Evolutionary conservation across 2,329 filamentous ascomycete species (phyloP).

Genomic region (Aspergillus pseudoviridinutans): DNA sequence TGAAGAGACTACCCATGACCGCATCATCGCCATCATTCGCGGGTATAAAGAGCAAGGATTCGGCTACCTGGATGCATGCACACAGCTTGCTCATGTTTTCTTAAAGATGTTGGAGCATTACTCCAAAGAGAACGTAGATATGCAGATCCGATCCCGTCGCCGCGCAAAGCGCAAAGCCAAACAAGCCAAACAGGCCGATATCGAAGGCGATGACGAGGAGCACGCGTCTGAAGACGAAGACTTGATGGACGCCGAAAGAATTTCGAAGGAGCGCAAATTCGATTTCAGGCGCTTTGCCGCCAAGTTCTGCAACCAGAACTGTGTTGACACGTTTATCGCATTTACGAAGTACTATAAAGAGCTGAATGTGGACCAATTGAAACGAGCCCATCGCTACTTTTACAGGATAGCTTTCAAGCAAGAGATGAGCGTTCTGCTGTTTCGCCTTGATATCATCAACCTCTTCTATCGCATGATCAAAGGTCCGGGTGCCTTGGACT

Average conservation of each 20-base stretch:
- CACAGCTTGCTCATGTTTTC: slow-evolving; percentile 87
- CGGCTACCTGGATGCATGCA: slow-evolving; percentile 86
- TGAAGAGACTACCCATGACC: slow-evolving; percentile 89
- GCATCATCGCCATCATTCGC: slow-evolving; percentile 72
- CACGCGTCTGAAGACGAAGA: slow-evolving; percentile 69
- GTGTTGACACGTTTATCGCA: slow-evolving; percentile 81
- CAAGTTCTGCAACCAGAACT: slow-evolving; percentile 77
- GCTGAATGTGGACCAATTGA: slow-evolving; percentile 73
- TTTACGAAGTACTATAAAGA: slow-evolving; percentile 80
- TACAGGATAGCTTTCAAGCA: slow-evolving; percentile 94
- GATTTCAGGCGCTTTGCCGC: slow-evolving; percentile 81
- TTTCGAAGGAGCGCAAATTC: slow-evolving; percentile 82
- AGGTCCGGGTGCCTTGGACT: slow-evolving; percentile 72
- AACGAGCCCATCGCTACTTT: slow-evolving; percentile 89
- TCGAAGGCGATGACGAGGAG: slow-evolving; percentile 50
- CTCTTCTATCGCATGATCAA: slow-evolving; percentile 90
- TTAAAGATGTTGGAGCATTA: slow-evolving; percentile 87
- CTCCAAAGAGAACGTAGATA: slow-evolving; percentile 88
- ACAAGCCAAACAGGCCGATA: slow-evolving; percentile 34
- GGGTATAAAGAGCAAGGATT: slow-evolving; percentile 94
- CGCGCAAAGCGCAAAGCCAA: slow-evolving; percentile 68
- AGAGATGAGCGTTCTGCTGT: slow-evolving; percentile 82
- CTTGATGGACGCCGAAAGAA: slow-evolving; percentile 63
- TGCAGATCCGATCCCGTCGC: slow-evolving; percentile 83
- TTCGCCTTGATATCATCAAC: slow-evolving; percentile 83